Evolutionary conservation across 768 basidiomycete species (phyloP), one percentile per base, ranked within the genome.

Genomic region (Phylloporus rhodoxanthus): DNA sequence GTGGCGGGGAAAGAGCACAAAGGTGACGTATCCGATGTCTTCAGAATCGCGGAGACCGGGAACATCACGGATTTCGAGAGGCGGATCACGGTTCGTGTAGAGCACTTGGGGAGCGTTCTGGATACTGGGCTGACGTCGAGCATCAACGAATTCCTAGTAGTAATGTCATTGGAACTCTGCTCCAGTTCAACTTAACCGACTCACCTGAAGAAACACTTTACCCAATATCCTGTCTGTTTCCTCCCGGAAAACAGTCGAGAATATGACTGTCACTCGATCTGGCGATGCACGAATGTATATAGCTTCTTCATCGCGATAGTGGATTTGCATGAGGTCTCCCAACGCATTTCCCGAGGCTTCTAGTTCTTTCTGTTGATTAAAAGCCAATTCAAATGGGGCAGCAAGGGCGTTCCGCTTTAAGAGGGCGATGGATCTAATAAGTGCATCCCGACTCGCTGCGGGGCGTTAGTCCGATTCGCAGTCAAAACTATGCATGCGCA

Each of bases 171-270:
- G 23, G 40, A 29, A 43, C 37, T 17, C 44, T 52, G 41, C 23
- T 17, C 7, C 11, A 17, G 19, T 40, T 20, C 47, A 32, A 39
- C 34, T 5, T 43, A 6, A 23, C 11, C 20, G n/a, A 55, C 70
- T 54, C 55, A 91, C 93, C 79, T 98, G 96, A 46, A 99, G 71
- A 75, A 99, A 99, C n/a, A 98, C 87, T 67, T 92, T 94, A 13
- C 96, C 96, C 66, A 91, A 91, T 43, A 97, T 90, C 47, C 93
- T 81, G 68, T 99, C 96, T 1, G 95, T 96, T 68, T 99, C 96
- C 61, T 98, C 96, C 57, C 85, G 79, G 74, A 99, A 99, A 43
- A 96, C 78, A 17, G 96, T 99, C 4, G 90, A 93, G 72, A 99
- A 98, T 63, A 97, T 89, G 50, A 97, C 91, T 1, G 96, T 98